phyloP scores from a whole-genome alignment of 108 stramenopile species.

The Aurantiochytrium sp. region DNA sequence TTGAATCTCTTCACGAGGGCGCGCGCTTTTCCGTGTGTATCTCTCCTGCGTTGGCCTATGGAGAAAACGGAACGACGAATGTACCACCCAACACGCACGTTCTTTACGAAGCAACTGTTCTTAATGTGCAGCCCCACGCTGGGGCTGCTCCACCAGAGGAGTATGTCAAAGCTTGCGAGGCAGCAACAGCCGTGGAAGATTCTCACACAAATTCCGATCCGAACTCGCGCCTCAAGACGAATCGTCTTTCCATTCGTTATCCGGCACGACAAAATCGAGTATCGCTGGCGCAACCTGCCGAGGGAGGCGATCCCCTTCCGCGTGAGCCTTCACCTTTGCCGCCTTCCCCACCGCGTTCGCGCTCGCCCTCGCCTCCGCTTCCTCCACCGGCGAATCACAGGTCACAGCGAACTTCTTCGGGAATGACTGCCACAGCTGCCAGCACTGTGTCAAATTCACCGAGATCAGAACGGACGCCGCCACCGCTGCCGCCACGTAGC shows the following conservation, averaged over 20 bases:
- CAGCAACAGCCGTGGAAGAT: neutral
- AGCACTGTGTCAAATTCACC: neutral
- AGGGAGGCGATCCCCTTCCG: neutral
- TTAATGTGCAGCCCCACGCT: neutral
- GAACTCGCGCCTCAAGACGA: neutral
- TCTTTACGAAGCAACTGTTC: neutral
- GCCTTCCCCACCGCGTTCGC: no score
- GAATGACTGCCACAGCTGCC: neutral
- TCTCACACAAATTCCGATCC: neutral
- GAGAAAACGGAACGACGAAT: neutral
- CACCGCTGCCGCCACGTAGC: neutral
- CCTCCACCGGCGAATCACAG: no score
- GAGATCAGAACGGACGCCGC: neutral
- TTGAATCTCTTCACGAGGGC: neutral
- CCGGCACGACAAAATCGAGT: neutral
- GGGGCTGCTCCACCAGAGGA: neutral
- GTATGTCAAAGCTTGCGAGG: neutral
- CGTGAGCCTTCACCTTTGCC: no score
- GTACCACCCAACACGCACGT: neutral
- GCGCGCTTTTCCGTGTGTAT: neutral
- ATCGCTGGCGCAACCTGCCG: neutral
- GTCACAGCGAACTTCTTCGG: no score
- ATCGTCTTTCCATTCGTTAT: neutral
- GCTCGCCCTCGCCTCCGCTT: no score
- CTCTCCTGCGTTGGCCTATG: neutral